A percentile compares a stretch with the other conserved stretches of the same genome.
Evolutionary conservation across 306 rosid species (phyloP).

Genomic region (Hippophae tibetana): DNA sequence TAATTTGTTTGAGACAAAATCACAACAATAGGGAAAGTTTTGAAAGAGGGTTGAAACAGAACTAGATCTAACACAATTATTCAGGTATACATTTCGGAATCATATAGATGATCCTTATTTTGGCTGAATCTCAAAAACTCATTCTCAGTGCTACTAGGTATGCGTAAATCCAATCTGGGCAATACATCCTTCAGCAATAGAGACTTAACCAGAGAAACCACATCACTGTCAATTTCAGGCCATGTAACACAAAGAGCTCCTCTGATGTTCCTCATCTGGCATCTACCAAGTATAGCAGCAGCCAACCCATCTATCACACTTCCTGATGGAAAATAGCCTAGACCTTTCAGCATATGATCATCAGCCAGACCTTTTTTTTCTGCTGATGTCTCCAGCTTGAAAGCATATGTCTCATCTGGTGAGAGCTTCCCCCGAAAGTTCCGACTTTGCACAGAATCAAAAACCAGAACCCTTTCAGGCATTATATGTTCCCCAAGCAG

Average conservation of each 20-base stretch:
- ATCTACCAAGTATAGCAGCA: slow-evolving; percentile 60
- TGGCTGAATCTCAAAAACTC: slow-evolving; percentile 23
- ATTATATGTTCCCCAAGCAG: slow-evolving; percentile 32
- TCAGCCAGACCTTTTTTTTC: slow-evolving; percentile 28
- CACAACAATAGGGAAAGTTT: not conserved
- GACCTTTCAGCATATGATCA: slow-evolving; percentile 22
- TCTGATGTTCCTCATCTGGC: slow-evolving; percentile 47
- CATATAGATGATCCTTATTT: slow-evolving; percentile 38
- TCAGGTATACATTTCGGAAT: slow-evolving; percentile 61
- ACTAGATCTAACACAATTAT: not conserved
- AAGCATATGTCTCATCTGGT: slow-evolving; percentile 40
- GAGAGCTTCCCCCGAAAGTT: slow-evolving; percentile 52
- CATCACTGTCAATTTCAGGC: slow-evolving; percentile 59
- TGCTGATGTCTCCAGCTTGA: slow-evolving; percentile 60
- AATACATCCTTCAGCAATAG: slow-evolving; percentile 29
- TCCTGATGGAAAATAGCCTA: slow-evolving; percentile 68
- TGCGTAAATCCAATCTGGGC: slow-evolving; percentile 28
- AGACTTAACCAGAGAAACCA: slow-evolving; percentile 35
- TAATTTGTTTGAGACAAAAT: no score
- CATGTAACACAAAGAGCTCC: slow-evolving; percentile 60
- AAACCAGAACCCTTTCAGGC: slow-evolving; percentile 43
- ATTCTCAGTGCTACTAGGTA: slow-evolving; percentile 6
- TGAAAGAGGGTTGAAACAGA: not conserved
- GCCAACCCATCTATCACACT: slow-evolving; percentile 72
- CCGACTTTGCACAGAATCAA: slow-evolving; percentile 42